Conservation (phyloP, 495 filamentous ascomycete genomes). For the Xylaria intraflava region DNA sequence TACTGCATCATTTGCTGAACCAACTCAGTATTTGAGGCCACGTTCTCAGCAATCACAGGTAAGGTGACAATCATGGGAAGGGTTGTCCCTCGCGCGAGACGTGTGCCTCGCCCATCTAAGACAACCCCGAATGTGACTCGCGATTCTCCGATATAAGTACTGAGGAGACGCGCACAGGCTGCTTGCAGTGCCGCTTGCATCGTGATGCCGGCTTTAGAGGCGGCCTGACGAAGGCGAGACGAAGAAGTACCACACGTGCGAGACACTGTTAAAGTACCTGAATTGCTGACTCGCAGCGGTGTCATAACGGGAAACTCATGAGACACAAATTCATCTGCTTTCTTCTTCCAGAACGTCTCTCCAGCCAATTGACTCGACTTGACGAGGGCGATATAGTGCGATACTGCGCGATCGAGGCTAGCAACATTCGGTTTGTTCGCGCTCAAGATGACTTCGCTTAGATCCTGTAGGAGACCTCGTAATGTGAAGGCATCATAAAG, state of each 20-base stretch:
- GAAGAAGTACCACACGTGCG: conserved; percentile 32
- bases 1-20: conserved; percentile 51
- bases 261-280: conserved; percentile 33
- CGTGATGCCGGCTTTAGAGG: conserved; percentile 51
- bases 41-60: conserved; percentile 51
- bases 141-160: conserved; percentile 63
- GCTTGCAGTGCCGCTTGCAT: conserved; percentile 65
- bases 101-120: conserved; percentile 60
- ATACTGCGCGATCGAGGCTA: conserved; percentile 38
- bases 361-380: conserved; percentile 26
- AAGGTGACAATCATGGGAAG: conserved; percentile 73
- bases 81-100: conserved; percentile 44
- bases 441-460: conserved; percentile 27
- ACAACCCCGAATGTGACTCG: conserved; percentile 66
- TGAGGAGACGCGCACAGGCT: conserved; percentile 65
- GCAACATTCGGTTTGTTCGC: neutral
- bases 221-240: conserved; percentile 44
- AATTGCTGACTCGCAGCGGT: conserved; percentile 44
- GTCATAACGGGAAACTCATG: conserved; percentile 65
- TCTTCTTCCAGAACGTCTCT: conserved; percentile 55
- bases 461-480: conserved; percentile 49
- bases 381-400: conserved; percentile 45
- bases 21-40: conserved; percentile 46
- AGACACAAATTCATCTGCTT: conserved; percentile 45
- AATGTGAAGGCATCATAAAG: conserved; percentile 74